Evolutionary conservation across 495 filamentous ascomycete genomes (phyloP).

Genomic region (Durotheca rogersii): DNA sequence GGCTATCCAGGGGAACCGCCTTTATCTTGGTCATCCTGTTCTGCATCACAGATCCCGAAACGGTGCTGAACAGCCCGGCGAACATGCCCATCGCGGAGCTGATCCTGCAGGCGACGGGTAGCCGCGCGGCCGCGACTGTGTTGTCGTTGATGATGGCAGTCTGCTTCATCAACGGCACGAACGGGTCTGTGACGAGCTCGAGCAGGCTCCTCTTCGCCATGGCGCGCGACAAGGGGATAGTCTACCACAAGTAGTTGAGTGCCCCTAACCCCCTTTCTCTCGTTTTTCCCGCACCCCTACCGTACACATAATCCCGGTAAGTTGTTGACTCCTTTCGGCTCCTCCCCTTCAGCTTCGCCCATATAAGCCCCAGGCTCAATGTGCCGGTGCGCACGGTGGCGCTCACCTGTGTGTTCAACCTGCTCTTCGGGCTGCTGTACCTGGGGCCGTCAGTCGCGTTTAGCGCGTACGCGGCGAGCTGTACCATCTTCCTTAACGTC

Average conservation of each 20-base stretch:
- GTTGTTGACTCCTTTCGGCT: not conserved
- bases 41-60: conserved; percentile 35
- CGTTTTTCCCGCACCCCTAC: not conserved
- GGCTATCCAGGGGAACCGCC: conserved; percentile 21
- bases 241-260: conserved; percentile 39
- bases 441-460: conserved; percentile 39
- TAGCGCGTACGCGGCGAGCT: conserved; percentile 37
- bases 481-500: conserved; percentile 40
- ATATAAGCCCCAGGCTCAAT: conserved; percentile 31
- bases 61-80: conserved; percentile 37
- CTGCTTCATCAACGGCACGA: conserved; percentile 42
- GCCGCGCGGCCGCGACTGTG: conserved; percentile 34
- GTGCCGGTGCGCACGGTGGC: conserved; percentile 38
- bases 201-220: conserved; percentile 57
- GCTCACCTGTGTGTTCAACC: conserved; percentile 38
- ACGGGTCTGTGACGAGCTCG: conserved; percentile 50
- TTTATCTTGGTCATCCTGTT: conserved; percentile 42
- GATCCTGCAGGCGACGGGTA: conserved; percentile 38
- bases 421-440: conserved; percentile 38
- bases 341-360: conserved; percentile 26
- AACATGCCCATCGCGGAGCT: conserved; percentile 50
- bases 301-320: not conserved
- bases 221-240: conserved; percentile 58
- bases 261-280: not conserved
- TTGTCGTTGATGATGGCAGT: conserved; percentile 39